Evolutionary conservation across 148 eudicot genomes (phyloP).

Genomic region (Salicornia ramosissima): DNA sequence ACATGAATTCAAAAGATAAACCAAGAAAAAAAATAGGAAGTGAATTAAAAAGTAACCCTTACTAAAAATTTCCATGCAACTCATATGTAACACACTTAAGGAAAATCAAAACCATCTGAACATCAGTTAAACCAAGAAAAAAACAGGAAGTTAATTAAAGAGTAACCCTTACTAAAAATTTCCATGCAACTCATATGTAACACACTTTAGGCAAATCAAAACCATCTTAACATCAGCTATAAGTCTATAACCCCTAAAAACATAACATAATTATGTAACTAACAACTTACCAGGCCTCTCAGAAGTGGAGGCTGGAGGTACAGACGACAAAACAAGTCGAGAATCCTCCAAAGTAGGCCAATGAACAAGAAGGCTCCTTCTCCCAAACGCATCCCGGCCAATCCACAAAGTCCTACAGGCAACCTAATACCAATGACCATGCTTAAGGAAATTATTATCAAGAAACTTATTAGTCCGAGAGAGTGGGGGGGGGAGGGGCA

Average conservation of each 20-base stretch:
- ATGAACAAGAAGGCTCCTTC: constrained; percentile 93
- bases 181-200: not conserved
- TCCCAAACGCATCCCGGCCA: constrained; percentile 94
- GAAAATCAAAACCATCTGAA: not conserved
- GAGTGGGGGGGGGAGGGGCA: not conserved
- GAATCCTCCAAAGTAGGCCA: constrained; percentile 71
- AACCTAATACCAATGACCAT: constrained; percentile 35
- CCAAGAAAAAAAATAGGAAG: no score
- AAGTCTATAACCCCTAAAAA: no score
- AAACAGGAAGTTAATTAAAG: no score
- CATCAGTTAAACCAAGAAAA: not conserved
- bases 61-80: not conserved
- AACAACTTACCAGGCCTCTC: constrained; percentile 33
- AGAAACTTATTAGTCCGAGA: no score
- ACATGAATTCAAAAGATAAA: no score
- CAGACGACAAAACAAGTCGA: constrained; percentile 75
- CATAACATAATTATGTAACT: no score
- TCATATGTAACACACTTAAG: not conserved
- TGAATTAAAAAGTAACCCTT: no score
- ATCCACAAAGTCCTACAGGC: constrained; percentile 76
- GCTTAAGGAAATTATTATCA: constrained; percentile 5
- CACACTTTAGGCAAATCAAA: not conserved
- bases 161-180: not conserved
- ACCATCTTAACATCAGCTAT: no score
- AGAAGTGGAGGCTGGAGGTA: constrained; percentile 41